Evolutionary conservation across 352 stramenopile species (phyloP), one percentile per base, ranked within the genome.

Genomic region (Phytopythium delawarense): DNA sequence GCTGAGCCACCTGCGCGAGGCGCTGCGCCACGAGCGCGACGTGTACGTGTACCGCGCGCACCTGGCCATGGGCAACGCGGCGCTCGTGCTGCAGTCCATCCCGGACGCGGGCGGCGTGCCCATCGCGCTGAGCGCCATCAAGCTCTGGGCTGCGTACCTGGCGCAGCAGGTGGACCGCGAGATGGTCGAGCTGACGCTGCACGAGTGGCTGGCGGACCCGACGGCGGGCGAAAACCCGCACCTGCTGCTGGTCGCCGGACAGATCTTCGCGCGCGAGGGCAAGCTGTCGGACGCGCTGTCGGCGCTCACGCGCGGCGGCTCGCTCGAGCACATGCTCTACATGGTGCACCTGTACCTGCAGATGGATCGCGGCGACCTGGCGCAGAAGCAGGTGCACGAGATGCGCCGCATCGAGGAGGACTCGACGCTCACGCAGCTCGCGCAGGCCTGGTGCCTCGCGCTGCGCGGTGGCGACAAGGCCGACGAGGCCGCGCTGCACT

Each of bases 321-420:
- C 89, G 32, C 92, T 99, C 67, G 96, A 99, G 78, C 95, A 99
- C 64, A 87, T 94, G 65, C 75, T 92, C 49, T 89, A 92, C 70
- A 86, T 91, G 39, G 79, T 90, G 35, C 81, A 91, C 56, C 52
- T 95, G 55, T 95, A 93, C 60, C 73, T 99, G 54, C 87, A 96
- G 67, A 97, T 99, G 68, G 92, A 99, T 71, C 88, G 97, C 12
- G 37, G 94, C 7, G 97, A 99, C 72, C 74, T 99, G 42, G 96
- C 94, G 5, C 64, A 87, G 46, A 87, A 97, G 67, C 76, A 91
- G 46, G 76, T 98, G 37, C 68, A 85, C 44, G 74, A 96, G 58
- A 91, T 99, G 82, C 83, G 90, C 63, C 77, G 83, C 62, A 90
- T 91, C 28, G 97, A 99, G 71, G 97, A 99, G 72, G 97, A 99